Conservation (phyloP, 805 yeast species). For the Pichia ethanolica region DNA sequence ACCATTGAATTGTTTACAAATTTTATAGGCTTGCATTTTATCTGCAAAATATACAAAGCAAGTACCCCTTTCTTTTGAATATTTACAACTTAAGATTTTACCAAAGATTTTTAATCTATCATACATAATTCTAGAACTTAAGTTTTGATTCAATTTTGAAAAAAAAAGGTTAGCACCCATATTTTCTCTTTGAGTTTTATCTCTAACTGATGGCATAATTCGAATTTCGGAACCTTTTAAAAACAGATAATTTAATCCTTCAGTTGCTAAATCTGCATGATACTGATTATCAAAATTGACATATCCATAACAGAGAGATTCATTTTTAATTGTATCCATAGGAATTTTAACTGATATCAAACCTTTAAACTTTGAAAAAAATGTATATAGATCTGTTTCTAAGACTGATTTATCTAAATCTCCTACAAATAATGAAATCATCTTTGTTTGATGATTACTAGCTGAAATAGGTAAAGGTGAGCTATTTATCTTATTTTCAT, state of each 20-base stretch:
- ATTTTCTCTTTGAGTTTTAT: constrained; percentile 31
- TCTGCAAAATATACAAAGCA: constrained; percentile 38
- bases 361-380: constrained; percentile 38
- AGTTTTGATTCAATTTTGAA: constrained; percentile 34
- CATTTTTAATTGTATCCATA: constrained; percentile 42
- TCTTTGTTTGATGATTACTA: constrained; percentile 2
- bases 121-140: constrained; percentile 26
- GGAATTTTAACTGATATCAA: constrained; percentile 57
- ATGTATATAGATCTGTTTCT: constrained; percentile 38
- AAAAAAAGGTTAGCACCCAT: constrained; percentile 46
- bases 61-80: constrained; percentile 16
- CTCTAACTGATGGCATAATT: constrained; percentile 49
- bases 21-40: constrained; percentile 28
- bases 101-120: constrained; percentile 24
- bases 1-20: constrained; percentile 26
- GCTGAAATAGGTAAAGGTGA: background rate
- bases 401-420: constrained; percentile 44
- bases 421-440: constrained; percentile 50
- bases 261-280: constrained; percentile 52
- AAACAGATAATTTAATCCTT: constrained; percentile 44
- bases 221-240: constrained; percentile 39
- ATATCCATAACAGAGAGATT: constrained; percentile 67
- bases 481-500: background rate
- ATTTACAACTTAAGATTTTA: constrained; percentile 26
- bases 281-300: constrained; percentile 46